Conservation (phyloP, 2,329 filamentous ascomycete species). For the Colletotrichum aenigma region DNA sequence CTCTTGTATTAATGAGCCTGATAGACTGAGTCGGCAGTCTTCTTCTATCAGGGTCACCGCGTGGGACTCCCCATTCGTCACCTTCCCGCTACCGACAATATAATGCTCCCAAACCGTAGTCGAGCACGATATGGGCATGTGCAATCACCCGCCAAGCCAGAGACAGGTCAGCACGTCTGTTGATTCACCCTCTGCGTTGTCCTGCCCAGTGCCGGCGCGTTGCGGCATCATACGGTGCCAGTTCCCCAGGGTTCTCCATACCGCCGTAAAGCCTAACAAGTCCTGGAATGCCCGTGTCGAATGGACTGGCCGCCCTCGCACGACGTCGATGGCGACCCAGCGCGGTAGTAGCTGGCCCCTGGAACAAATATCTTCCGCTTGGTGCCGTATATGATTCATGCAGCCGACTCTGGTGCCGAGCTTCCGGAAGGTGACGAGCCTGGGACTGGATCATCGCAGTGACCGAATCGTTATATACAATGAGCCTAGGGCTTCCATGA, state of each 20-base stretch:
- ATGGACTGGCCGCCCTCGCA: conserved; percentile 34
- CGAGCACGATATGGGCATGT: not conserved
- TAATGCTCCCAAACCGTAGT: not conserved
- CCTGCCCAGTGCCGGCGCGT: not conserved
- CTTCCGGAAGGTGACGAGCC: conserved; percentile 54
- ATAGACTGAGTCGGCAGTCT: not conserved
- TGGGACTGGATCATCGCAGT: conserved; percentile 51
- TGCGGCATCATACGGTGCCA: not conserved
- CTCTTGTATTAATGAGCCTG: not conserved
- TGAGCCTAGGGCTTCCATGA: conserved; percentile 31
- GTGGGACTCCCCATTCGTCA: not conserved
- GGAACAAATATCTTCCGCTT: conserved; percentile 10
- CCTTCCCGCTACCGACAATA: not conserved
- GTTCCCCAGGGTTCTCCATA: conserved; percentile 51
- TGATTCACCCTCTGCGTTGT: not conserved
- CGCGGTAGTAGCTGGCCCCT: not conserved
- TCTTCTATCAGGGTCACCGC: not conserved
- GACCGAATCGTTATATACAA: conserved; percentile 51
- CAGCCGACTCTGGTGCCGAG: conserved; percentile 48
- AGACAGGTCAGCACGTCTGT: not conserved
- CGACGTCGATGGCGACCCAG: conserved; percentile 2
- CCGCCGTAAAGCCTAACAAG: conserved; percentile 53
- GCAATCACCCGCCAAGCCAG: not conserved
- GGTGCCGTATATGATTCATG: conserved; percentile 50
- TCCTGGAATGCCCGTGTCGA: conserved; percentile 44